phyloP scores from a whole-genome alignment of 1,284 basidiomycete species.

The Neonothopanus nambi region DNA sequence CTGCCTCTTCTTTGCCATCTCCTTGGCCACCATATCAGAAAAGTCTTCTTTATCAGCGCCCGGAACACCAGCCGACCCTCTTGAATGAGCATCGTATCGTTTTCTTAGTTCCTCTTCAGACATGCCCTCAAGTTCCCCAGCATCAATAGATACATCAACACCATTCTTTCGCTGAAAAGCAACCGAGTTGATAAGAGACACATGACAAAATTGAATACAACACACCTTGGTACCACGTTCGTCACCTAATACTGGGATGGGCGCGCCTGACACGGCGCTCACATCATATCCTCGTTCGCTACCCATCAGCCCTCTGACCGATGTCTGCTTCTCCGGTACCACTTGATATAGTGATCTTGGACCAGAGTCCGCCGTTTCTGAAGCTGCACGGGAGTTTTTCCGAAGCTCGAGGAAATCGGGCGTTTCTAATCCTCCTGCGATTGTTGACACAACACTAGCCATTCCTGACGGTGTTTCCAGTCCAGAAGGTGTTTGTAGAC shows the following conservation, averaged over 20 bases:
- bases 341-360: conserved; percentile 89
- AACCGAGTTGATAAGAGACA: conserved; percentile 7
- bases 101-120: conserved; percentile 85
- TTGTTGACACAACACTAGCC: conserved; percentile 91
- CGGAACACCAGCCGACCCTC: conserved; percentile 71
- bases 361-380: conserved; percentile 59
- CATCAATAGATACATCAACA: conserved; percentile 90
- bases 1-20: conserved; percentile 83
- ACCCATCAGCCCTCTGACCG: conserved; percentile 92
- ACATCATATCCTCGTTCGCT: conserved; percentile 94
- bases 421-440: conserved; percentile 94
- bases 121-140: conserved; percentile 82
- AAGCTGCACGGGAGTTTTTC: conserved; percentile 69
- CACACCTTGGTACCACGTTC: conserved; percentile 86
- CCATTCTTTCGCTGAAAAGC: conserved; percentile 78
- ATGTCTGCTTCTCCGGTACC: conserved; percentile 90
- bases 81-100: conserved; percentile 78
- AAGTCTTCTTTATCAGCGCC: conserved; percentile 71
- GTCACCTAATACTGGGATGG: conserved; percentile 85
- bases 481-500: conserved; percentile 91
- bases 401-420: conserved; percentile 96
- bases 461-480: conserved; percentile 93
- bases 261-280: conserved; percentile 59
- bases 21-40: conserved; percentile 84
- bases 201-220: conserved; percentile 4